Evolutionary conservation across 495 filamentous ascomycete genomes (phyloP).

Genomic region (Annulohypoxylon nitens): DNA sequence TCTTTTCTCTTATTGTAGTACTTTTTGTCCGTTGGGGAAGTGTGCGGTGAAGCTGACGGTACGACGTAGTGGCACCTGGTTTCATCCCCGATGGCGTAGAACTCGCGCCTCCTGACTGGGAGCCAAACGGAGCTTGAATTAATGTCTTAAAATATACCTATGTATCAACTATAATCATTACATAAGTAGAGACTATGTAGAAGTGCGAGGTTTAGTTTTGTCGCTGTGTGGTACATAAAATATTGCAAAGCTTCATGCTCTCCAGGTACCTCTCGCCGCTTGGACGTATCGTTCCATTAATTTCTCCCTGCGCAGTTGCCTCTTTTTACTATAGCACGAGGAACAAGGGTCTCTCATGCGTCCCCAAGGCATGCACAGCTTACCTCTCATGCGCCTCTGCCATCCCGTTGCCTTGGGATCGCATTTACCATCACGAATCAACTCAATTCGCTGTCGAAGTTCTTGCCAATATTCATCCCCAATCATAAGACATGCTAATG

Average conservation of each 20-base stretch:
- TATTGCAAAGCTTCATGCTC: too few species aligned
- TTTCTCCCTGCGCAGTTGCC: too few species aligned
- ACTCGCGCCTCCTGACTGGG: slow-evolving; percentile 55
- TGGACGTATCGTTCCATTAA: too few species aligned
- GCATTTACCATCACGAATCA: neutral
- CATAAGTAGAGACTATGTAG: too few species aligned
- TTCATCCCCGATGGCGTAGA: slow-evolving; percentile 55
- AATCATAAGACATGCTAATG: neutral
- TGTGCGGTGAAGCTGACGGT: slow-evolving; percentile 8
- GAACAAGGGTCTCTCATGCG: too few species aligned
- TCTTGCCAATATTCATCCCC: neutral
- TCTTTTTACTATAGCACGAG: too few species aligned
- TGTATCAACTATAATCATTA: neutral
- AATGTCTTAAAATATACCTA: neutral
- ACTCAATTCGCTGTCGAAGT: neutral
- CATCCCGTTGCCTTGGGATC: too few species aligned
- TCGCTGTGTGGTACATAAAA: too few species aligned
- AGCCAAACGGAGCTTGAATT: slow-evolving; percentile 43
- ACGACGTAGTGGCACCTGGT: slow-evolving; percentile 54
- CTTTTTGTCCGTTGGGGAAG: neutral
- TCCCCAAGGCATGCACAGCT: too few species aligned
- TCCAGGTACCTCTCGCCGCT: too few species aligned
- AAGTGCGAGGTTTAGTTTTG: too few species aligned
- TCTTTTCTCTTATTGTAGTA: neutral
- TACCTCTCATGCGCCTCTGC: too few species aligned